Evolutionary conservation across 495 filamentous ascomycete genomes (phyloP).

Genomic region (Lindgomyces ingoldianus): DNA sequence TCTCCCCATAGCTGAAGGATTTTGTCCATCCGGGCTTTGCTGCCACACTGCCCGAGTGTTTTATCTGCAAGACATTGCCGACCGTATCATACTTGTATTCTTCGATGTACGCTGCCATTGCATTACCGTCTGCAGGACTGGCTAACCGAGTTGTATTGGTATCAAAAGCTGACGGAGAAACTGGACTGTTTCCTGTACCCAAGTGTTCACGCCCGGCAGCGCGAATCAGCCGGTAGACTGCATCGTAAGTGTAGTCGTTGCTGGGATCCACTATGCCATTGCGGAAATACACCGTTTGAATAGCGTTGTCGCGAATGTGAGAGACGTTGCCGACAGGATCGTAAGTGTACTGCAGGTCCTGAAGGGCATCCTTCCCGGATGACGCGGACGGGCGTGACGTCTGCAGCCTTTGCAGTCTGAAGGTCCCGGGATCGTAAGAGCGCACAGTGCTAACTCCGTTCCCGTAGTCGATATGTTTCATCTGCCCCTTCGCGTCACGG

Average conservation of each 20-base stretch:
- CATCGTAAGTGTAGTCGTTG: slow-evolving; percentile 43
- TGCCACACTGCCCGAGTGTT: slow-evolving; percentile 10
- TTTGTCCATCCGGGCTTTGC: not conserved
- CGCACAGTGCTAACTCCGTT: not conserved
- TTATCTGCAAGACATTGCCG: slow-evolving; percentile 32
- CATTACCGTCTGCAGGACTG: slow-evolving; percentile 8
- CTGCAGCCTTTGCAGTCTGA: not conserved
- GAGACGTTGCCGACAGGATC: slow-evolving; percentile 38
- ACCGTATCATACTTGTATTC: slow-evolving; percentile 34
- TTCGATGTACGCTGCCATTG: slow-evolving; percentile 35
- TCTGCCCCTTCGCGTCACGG: not conserved
- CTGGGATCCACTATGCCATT: slow-evolving; percentile 33
- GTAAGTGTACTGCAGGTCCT: slow-evolving; percentile 41
- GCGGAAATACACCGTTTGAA: slow-evolving; percentile 40
- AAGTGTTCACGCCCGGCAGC: slow-evolving; percentile 45
- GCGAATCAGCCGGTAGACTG: slow-evolving; percentile 39
- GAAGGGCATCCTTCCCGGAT: slow-evolving; percentile 20
- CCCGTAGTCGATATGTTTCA: not conserved
- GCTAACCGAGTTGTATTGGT: not conserved
- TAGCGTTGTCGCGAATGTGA: slow-evolving; percentile 33
- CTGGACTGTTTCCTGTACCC: not conserved
- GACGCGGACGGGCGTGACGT: not conserved
- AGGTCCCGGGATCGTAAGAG: not conserved
- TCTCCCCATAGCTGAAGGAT: slow-evolving; percentile 4
- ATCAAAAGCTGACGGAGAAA: not conserved